Conservation (phyloP, 768 basidiomycete genomes). For the Auriscalpium orientale region DNA sequence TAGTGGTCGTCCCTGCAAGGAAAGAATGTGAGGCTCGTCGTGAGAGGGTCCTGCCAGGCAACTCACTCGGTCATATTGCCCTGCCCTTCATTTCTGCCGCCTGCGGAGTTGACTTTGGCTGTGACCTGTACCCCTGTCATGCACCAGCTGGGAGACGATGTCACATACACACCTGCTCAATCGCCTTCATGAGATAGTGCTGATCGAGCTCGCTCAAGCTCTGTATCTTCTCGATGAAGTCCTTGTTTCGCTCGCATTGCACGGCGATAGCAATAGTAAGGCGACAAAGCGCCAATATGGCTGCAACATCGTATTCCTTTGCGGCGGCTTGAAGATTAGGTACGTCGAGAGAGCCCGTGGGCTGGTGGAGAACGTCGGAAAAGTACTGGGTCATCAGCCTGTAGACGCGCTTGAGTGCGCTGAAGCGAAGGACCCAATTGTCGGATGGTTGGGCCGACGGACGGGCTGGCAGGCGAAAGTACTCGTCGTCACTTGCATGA, state of each 20-base stretch:
- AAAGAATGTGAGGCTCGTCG: background rate
- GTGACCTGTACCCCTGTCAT: slow-evolving; percentile 47
- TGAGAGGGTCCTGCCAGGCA: background rate
- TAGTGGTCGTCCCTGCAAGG: slow-evolving; percentile 75
- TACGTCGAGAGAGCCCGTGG: slow-evolving; percentile 70
- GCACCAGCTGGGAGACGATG: background rate
- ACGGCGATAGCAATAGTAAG: slow-evolving; percentile 81
- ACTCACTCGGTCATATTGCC: slow-evolving; percentile 74
- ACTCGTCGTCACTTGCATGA: slow-evolving; percentile 58
- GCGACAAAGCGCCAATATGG: slow-evolving; percentile 69
- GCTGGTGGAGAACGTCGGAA: slow-evolving; percentile 74
- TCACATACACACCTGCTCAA: slow-evolving; percentile 64
- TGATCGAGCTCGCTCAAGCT: slow-evolving; percentile 75
- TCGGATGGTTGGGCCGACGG: slow-evolving; percentile 59
- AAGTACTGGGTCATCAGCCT: slow-evolving; percentile 86
- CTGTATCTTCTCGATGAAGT: slow-evolving; percentile 86
- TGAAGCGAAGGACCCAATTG: slow-evolving; percentile 87
- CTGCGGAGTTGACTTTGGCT: slow-evolving; percentile 51
- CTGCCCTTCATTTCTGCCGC: slow-evolving; percentile 30
- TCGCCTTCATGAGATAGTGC: slow-evolving; percentile 86
- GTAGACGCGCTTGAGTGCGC: slow-evolving; percentile 75
- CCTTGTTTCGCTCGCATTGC: slow-evolving; percentile 82
- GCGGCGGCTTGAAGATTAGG: slow-evolving; percentile 85
- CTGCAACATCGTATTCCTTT: slow-evolving; percentile 58
- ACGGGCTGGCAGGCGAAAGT: slow-evolving; percentile 62